Conservation (phyloP, 371 early-diverging fungal genomes). For the Mycotypha africana region DNA sequence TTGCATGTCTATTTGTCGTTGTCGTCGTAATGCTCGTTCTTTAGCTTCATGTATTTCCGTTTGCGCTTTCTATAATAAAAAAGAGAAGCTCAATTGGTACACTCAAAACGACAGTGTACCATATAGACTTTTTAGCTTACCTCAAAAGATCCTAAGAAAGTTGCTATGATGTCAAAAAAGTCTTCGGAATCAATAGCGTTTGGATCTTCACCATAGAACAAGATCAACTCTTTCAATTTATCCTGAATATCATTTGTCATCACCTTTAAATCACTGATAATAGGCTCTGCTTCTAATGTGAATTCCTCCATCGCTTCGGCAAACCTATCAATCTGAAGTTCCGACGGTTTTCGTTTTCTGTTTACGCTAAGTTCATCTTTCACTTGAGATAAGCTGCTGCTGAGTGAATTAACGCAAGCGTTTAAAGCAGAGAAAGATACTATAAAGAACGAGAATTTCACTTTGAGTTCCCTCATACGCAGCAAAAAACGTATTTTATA, state of each 20-base stretch:
- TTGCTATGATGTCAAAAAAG: slow-evolving; percentile 65
- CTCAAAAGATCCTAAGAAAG: slow-evolving; percentile 36
- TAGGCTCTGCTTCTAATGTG: slow-evolving; percentile 34
- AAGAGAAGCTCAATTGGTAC: too few relatives aligned
- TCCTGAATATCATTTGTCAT: slow-evolving; percentile 48
- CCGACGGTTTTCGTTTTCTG: slow-evolving; percentile 20
- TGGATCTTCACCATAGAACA: slow-evolving; percentile 82
- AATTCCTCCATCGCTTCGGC: slow-evolving; percentile 58
- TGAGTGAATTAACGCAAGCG: slow-evolving; percentile 54
- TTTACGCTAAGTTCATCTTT: slow-evolving; percentile 50
- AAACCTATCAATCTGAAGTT: slow-evolving; percentile 60
- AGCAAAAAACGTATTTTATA: too few relatives aligned
- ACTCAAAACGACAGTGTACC: too few relatives aligned
- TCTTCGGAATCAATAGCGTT: slow-evolving; percentile 74
- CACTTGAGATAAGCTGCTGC: slow-evolving; percentile 48
- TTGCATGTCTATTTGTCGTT: slow-evolving; percentile 16
- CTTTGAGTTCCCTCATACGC: too few relatives aligned
- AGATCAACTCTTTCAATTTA: slow-evolving; percentile 53
- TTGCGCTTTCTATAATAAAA: slow-evolving; percentile 15
- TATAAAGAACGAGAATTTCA: slow-evolving; percentile 5
- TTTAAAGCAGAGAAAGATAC: slow-evolving; percentile 63
- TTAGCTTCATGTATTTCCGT: slow-evolving; percentile 23
- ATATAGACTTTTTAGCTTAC: slow-evolving; percentile 12
- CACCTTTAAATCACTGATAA: slow-evolving; percentile 24
- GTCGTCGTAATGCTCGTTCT: slow-evolving; percentile 20